Conservation (phyloP, 805 yeast species). For the Kodamaea sagamina region DNA sequence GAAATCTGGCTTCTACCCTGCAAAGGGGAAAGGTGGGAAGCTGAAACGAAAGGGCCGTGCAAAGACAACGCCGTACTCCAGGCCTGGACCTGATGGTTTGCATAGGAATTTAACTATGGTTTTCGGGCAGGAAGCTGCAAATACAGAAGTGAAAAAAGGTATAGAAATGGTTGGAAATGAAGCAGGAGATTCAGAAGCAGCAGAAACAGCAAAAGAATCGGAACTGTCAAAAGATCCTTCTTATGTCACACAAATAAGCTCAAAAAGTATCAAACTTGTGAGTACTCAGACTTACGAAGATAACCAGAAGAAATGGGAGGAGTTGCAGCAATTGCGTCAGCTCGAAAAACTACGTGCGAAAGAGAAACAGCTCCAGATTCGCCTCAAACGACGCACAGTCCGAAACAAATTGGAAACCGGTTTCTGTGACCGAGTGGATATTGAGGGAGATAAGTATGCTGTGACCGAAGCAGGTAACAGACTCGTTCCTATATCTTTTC, state of each 20-base stretch:
- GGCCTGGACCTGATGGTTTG: background rate
- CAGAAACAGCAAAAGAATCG: background rate
- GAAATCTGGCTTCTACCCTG: background rate
- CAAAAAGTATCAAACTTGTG: constrained; percentile 42
- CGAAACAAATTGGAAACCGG: constrained; percentile 40
- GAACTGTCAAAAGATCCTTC: constrained; percentile 10
- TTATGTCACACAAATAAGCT: constrained; percentile 32
- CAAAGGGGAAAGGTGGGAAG: background rate
- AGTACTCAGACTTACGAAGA: constrained; percentile 37
- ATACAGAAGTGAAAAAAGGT: too few relatives aligned
- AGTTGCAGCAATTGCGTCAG: constrained; percentile 17
- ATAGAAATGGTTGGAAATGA: too few relatives aligned
- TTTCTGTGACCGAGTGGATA: constrained; percentile 45
- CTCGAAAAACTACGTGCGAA: constrained; percentile 17
- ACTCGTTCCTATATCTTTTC: constrained; percentile 39
- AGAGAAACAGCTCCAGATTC: constrained; percentile 20
- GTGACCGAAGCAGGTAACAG: constrained; percentile 40
- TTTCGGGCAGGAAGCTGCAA: too few relatives aligned
- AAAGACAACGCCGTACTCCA: background rate
- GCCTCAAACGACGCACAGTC: constrained; percentile 17
- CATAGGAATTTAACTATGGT: background rate
- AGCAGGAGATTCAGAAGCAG: background rate
- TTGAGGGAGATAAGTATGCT: constrained; percentile 48
- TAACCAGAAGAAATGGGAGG: constrained; percentile 22
- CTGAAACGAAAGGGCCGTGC: background rate